Conservation (phyloP, 495 filamentous ascomycete genomes). For the Aspergillus bridgeri region DNA sequence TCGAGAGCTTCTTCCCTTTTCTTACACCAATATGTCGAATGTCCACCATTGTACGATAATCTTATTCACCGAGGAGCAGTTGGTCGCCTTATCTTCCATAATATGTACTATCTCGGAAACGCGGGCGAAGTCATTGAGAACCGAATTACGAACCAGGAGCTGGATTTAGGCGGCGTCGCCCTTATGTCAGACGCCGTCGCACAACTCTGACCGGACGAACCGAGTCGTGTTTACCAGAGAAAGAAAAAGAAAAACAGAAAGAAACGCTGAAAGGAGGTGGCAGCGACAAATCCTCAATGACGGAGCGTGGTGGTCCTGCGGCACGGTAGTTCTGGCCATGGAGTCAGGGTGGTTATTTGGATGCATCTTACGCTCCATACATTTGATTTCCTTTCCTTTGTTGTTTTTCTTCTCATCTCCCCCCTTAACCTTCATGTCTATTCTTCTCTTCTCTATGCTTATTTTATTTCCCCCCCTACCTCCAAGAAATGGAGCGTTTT, state of each 20-base stretch:
- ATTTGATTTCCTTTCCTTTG: neutral
- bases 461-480: conserved; percentile 20
- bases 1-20: conserved; percentile 34
- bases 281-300: conserved; percentile 14
- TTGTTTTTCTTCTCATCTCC: conserved; percentile 11
- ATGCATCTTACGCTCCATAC: neutral
- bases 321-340: conserved; percentile 3
- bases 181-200: conserved; percentile 5
- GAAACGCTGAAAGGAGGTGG: conserved; percentile 7
- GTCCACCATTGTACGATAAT: conserved; percentile 47
- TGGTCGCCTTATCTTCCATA: conserved; percentile 27
- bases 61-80: conserved; percentile 32
- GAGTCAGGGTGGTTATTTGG: neutral
- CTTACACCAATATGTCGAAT: conserved; percentile 32
- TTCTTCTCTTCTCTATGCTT: conserved; percentile 32
- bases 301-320: conserved; percentile 17
- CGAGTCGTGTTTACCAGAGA: neutral
- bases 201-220: conserved; percentile 1
- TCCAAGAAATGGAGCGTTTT: conserved; percentile 5
- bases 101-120: conserved; percentile 32
- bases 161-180: conserved; percentile 2
- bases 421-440: conserved; percentile 17
- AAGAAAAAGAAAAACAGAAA: conserved; percentile 12
- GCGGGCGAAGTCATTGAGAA: conserved; percentile 13
- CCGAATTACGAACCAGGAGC: conserved; percentile 10